A percentile compares a stretch with the other conserved stretches of the same genome.
Evolutionary conservation across 2,329 filamentous ascomycete species (phyloP).

Genomic region (Phaeoacremonium minimum): DNA sequence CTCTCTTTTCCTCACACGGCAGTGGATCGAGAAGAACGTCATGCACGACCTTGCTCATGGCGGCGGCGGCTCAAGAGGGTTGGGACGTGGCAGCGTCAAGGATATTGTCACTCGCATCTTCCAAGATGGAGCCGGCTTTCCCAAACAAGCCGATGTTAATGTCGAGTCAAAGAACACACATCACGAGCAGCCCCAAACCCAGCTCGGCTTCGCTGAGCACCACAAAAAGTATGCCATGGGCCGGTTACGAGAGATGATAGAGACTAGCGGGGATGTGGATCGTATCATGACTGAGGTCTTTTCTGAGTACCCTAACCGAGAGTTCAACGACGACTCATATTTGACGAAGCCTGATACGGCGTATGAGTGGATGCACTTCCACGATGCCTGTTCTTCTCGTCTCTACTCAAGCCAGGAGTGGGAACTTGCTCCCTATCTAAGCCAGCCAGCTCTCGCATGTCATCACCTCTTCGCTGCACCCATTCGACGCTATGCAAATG

Average conservation of each 20-base stretch:
- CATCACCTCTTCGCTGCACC: conserved; percentile 85
- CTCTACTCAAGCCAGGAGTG: conserved; percentile 86
- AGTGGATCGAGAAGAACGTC: conserved; percentile 73
- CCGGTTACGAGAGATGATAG: conserved; percentile 69
- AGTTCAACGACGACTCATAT: conserved; percentile 89
- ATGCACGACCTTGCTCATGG: conserved; percentile 64
- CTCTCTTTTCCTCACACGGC: conserved; percentile 56
- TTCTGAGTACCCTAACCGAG: conserved; percentile 75
- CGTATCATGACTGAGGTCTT: conserved; percentile 82
- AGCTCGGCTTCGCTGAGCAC: conserved; percentile 68
- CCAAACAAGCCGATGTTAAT: conserved; percentile 45
- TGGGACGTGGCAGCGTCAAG: conserved; percentile 67
- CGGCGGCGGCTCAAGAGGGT: conserved; percentile 65
- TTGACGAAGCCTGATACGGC: conserved; percentile 82
- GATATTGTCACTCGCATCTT: conserved; percentile 79
- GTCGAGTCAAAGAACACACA: conserved; percentile 36
- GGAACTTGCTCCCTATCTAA: conserved; percentile 85
- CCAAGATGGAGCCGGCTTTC: conserved; percentile 73
- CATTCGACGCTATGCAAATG: conserved; percentile 39
- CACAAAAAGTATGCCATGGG: conserved; percentile 70
- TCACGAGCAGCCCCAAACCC: conserved; percentile 51
- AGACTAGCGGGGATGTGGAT: conserved; percentile 74
- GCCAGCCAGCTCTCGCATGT: conserved; percentile 81
- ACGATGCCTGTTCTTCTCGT: conserved; percentile 75
- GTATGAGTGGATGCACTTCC: conserved; percentile 95